A percentile compares a stretch with the other conserved stretches of the same genome.
phyloP scores from a whole-genome alignment of 495 filamentous ascomycete genomes.

The Tirmania nivea region DNA sequence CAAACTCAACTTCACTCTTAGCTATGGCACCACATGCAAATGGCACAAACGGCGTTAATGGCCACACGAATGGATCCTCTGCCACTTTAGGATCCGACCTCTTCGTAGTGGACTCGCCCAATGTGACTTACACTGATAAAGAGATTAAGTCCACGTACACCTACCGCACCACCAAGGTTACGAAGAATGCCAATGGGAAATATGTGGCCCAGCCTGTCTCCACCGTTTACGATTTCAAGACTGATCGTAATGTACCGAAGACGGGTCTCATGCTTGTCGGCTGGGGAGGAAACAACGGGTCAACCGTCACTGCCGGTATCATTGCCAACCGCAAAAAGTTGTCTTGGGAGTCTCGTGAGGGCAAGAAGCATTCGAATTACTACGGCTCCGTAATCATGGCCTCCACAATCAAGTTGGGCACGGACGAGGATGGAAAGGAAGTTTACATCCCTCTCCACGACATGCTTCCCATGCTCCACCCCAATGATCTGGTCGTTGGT shows the following conservation, averaged over 20 bases:
- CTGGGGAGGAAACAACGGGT: constrained; percentile 96
- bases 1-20: constrained; percentile 9
- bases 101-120: constrained; percentile 77
- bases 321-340: constrained; percentile 78
- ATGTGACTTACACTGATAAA: constrained; percentile 70
- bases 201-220: constrained; percentile 71
- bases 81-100: constrained; percentile 29
- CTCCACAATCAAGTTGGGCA: constrained; percentile 90
- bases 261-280: constrained; percentile 94
- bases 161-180: constrained; percentile 78
- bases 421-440: constrained; percentile 64
- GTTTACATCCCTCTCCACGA: constrained; percentile 93
- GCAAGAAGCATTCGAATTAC: constrained; percentile 70
- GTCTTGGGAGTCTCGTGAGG: constrained; percentile 83
- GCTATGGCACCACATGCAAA: constrained; percentile 92
- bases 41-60: constrained; percentile 48
- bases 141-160: constrained; percentile 83
- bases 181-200: constrained; percentile 48
- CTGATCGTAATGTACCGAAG: constrained; percentile 82
- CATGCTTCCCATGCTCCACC: constrained; percentile 90
- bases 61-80: constrained; percentile 25
- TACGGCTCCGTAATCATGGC: constrained; percentile 94
- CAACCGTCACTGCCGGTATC: constrained; percentile 92
- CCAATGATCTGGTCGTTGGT: constrained; percentile 84
- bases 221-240: constrained; percentile 90